phyloP scores from a whole-genome alignment of 495 filamentous ascomycete species.

The Neurospora cerealis region DNA sequence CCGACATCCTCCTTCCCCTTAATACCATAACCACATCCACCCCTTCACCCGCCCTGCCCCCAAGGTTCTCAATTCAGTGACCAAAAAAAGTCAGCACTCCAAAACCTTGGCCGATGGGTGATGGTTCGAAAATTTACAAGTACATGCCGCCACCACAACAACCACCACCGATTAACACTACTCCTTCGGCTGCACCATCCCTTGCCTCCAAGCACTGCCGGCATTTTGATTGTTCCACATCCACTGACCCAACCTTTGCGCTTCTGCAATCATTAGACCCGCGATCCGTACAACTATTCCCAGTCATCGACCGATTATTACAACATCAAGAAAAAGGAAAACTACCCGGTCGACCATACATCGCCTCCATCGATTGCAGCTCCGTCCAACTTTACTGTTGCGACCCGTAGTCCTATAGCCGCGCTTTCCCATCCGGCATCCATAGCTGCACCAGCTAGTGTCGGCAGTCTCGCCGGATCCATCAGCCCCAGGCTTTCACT shows the following conservation, averaged over 20 bases:
- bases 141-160: not conserved
- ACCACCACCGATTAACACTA: not conserved
- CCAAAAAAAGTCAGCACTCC: not conserved
- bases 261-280: conserved; percentile 29
- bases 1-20: not conserved
- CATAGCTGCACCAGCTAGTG: conserved; percentile 10
- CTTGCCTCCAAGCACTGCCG: not conserved
- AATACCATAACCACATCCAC: conserved; percentile 5
- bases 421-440: conserved; percentile 44
- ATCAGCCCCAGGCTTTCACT: conserved; percentile 34
- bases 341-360: conserved; percentile 35
- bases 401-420: conserved; percentile 42
- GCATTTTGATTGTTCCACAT: not conserved
- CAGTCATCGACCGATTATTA: conserved; percentile 37
- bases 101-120: not conserved
- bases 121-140: not conserved
- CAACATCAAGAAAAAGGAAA: conserved; percentile 29
- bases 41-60: conserved; percentile 3
- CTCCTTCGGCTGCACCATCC: not conserved
- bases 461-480: conserved; percentile 28
- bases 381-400: conserved; percentile 37
- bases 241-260: conserved; percentile 15
- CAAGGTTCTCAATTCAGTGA: not conserved
- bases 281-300: conserved; percentile 40
- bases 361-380: conserved; percentile 28